Evolutionary conservation across 2,329 filamentous ascomycete species (phyloP).

Genomic region (Phoma sp.): DNA sequence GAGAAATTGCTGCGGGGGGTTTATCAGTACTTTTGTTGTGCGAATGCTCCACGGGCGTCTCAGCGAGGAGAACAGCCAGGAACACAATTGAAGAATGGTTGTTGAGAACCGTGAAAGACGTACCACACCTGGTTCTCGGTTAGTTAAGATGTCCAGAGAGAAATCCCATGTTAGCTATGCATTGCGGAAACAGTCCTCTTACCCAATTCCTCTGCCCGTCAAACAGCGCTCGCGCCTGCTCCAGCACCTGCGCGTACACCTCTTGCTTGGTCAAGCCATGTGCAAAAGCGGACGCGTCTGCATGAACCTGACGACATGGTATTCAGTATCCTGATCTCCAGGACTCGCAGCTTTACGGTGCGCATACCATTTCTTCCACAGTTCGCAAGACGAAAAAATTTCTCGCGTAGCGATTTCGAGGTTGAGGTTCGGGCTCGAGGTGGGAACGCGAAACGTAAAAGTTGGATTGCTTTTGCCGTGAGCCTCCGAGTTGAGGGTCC

Average conservation of each 20-base stretch:
- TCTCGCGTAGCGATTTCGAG: conserved; percentile 1
- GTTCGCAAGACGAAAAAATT: background rate
- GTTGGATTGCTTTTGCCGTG: conserved; percentile 9
- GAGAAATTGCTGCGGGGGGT: conserved; percentile 64
- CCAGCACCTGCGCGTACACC: conserved; percentile 75
- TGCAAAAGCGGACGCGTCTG: conserved; percentile 77
- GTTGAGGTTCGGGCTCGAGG: conserved; percentile 1
- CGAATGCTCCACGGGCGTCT: background rate
- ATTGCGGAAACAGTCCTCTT: conserved; percentile 5
- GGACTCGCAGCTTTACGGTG: conserved; percentile 20
- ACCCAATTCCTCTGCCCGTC: conserved; percentile 82
- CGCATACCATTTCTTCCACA: conserved; percentile 16
- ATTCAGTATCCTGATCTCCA: conserved; percentile 18
- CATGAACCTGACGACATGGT: conserved; percentile 65
- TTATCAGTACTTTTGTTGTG: background rate
- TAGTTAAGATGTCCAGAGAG: background rate
- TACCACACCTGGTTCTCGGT: conserved; percentile 13
- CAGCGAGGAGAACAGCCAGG: background rate
- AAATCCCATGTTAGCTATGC: no score
- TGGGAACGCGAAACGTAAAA: conserved; percentile 15
- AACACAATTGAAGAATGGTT: background rate
- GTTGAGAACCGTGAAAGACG: background rate
- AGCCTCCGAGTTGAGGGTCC: conserved; percentile 5
- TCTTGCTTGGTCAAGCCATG: conserved; percentile 71
- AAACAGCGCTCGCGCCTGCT: conserved; percentile 73